phyloP scores from a whole-genome alignment of 768 basidiomycete genomes.

The Serendipita sp. region DNA sequence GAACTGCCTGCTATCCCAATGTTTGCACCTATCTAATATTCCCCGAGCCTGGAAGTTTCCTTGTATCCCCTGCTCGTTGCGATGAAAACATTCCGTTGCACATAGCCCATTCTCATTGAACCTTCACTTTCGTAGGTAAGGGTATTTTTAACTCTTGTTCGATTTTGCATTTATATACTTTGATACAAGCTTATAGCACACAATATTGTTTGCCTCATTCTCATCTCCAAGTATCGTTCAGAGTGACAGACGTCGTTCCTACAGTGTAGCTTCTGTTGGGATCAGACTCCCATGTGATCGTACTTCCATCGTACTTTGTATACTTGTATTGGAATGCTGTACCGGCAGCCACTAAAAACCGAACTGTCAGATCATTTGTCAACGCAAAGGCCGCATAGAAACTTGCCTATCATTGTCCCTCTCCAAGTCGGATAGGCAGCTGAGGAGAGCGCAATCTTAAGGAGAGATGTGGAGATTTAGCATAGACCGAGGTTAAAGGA shows the following conservation, averaged over 20 bases:
- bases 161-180: no score
- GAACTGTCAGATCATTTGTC: no score
- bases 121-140: no score
- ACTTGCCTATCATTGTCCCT: background rate
- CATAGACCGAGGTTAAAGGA: background rate
- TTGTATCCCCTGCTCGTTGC: no score
- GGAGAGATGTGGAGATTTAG: background rate
- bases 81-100: no score
- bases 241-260: slow-evolving; percentile 24
- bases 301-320: background rate
- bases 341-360: background rate
- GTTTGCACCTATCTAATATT: no score
- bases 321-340: background rate
- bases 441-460: slow-evolving; percentile 35
- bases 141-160: no score
- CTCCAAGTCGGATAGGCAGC: slow-evolving; percentile 16
- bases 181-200: background rate
- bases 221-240: slow-evolving; percentile 32
- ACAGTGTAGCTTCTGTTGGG: slow-evolving; percentile 37
- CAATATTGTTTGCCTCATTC: background rate
- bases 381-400: no score
- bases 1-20: no score
- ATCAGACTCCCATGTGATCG: slow-evolving; percentile 45
- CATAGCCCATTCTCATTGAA: no score
- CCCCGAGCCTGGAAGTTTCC: no score